Conservation (phyloP, 805 yeast genomes). For the Metschnikowia orientalis region DNA sequence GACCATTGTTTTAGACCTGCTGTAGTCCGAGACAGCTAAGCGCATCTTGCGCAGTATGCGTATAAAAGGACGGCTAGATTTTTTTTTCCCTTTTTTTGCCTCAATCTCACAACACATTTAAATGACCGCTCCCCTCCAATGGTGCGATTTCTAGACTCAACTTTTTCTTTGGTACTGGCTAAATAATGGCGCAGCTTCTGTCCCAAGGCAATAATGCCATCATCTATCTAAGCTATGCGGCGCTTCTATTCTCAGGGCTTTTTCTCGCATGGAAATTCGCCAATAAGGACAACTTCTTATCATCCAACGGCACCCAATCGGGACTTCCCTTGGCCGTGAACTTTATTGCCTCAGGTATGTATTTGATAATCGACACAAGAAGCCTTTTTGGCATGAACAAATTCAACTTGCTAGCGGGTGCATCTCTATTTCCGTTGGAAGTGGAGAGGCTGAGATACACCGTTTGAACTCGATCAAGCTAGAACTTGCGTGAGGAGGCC, state of each 20-base stretch:
- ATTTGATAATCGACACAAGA: constrained; percentile 1
- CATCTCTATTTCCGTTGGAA: constrained; percentile 25
- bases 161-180: too few relatives aligned
- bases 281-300: constrained; percentile 54
- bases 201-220: constrained; percentile 39
- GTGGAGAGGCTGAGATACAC: constrained; percentile 60
- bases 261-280: constrained; percentile 53
- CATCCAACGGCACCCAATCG: constrained; percentile 75
- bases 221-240: constrained; percentile 37
- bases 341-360: constrained; percentile 87
- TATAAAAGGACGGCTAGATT: too few relatives aligned
- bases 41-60: too few relatives aligned
- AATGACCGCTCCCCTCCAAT: constrained; percentile 1
- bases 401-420: constrained; percentile 44
- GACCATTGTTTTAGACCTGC: too few relatives aligned
- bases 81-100: neutral
- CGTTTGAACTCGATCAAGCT: constrained; percentile 79
- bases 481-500: constrained; percentile 76
- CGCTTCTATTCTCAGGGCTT: constrained; percentile 37
- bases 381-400: neutral
- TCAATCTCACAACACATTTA: neutral
- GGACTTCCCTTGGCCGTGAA: constrained; percentile 82
- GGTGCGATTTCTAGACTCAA: constrained; percentile 5
- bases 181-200: constrained; percentile 13
- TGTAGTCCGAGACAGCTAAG: too few relatives aligned